phyloP scores from a whole-genome alignment of 2,329 filamentous ascomycete species.

The Talaromyces sp. region DNA sequence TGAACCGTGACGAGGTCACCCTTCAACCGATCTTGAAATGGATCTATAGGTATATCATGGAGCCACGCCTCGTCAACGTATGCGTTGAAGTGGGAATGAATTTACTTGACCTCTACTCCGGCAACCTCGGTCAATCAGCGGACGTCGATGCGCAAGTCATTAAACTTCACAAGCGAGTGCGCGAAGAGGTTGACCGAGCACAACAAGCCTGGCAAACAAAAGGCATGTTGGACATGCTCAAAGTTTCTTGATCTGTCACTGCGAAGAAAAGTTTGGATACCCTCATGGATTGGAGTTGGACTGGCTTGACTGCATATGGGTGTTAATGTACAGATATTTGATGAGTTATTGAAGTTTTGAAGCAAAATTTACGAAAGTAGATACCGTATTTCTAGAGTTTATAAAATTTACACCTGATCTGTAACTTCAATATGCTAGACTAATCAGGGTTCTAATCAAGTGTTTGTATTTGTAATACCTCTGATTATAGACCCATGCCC shows the following conservation, averaged over 20 bases:
- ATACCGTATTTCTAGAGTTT: not conserved
- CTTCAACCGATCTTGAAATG: conserved; percentile 81
- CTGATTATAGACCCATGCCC: not conserved
- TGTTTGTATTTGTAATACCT: not conserved
- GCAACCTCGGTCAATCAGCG: conserved; percentile 68
- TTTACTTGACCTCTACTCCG: conserved; percentile 81
- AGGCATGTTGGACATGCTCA: conserved; percentile 82
- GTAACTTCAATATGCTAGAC: not conserved
- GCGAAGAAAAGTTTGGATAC: conserved; percentile 18
- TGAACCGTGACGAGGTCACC: conserved; percentile 72
- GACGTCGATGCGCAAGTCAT: conserved; percentile 69
- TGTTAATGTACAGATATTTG: conserved; percentile 6
- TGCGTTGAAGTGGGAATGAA: conserved; percentile 80
- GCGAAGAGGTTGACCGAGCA: conserved; percentile 73
- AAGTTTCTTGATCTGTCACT: conserved; percentile 19
- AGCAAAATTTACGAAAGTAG: not conserved
- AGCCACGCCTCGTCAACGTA: conserved; percentile 75
- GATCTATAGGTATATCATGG: conserved; percentile 73
- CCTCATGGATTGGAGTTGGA: conserved; percentile 18
- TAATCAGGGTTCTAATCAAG: not conserved
- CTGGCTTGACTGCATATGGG: conserved; percentile 9
- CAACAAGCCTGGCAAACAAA: conserved; percentile 76
- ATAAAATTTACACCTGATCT: not conserved
- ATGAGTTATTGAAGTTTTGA: not conserved
- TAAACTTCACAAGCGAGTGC: conserved; percentile 66